Evolutionary conservation across 768 basidiomycete species (phyloP).

Genomic region (Pleurotus pulmonarius): DNA sequence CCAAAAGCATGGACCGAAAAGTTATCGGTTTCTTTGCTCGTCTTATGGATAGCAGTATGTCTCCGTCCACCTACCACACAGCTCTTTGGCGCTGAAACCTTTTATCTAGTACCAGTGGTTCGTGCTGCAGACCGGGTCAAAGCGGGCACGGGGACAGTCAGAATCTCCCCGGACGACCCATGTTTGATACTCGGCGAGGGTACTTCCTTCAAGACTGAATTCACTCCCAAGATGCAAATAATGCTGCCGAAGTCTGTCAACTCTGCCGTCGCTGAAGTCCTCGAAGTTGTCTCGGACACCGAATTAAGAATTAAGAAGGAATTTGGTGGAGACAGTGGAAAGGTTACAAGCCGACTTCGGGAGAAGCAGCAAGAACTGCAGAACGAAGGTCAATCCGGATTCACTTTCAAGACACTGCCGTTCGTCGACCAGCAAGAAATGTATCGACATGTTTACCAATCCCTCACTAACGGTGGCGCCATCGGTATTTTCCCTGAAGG

Average conservation of each 20-base stretch:
- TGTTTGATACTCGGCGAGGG: slow-evolving; percentile 78
- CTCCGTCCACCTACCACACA: background rate
- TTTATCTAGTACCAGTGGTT: slow-evolving; percentile 75
- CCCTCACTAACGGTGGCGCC: slow-evolving; percentile 78
- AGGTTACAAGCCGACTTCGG: slow-evolving; percentile 61
- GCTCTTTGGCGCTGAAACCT: slow-evolving; percentile 7
- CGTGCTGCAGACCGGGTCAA: slow-evolving; percentile 87
- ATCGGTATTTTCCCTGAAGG: slow-evolving; percentile 99
- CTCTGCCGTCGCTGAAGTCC: slow-evolving; percentile 77
- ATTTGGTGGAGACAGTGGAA: slow-evolving; percentile 79
- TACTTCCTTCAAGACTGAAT: slow-evolving; percentile 73
- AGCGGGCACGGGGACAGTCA: slow-evolving; percentile 68
- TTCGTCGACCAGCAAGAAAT: slow-evolving; percentile 92
- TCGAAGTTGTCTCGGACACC: slow-evolving; percentile 86
- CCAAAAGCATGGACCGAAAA: slow-evolving; percentile 78
- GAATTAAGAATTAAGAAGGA: slow-evolving; percentile 81
- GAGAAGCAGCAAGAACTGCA: slow-evolving; percentile 64
- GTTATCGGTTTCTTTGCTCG: slow-evolving; percentile 79
- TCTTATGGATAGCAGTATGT: slow-evolving; percentile 84
- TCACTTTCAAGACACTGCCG: slow-evolving; percentile 81
- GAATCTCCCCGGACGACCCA: slow-evolving; percentile 72
- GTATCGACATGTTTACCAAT: slow-evolving; percentile 90
- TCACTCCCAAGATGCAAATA: slow-evolving; percentile 78
- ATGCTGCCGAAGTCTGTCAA: slow-evolving; percentile 79
- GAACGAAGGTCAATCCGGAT: slow-evolving; percentile 51